A percentile compares a stretch with the other conserved stretches of the same genome.
Evolutionary conservation across 495 filamentous ascomycete genomes (phyloP).

Genomic region (Thermochaetoides thermophila): DNA sequence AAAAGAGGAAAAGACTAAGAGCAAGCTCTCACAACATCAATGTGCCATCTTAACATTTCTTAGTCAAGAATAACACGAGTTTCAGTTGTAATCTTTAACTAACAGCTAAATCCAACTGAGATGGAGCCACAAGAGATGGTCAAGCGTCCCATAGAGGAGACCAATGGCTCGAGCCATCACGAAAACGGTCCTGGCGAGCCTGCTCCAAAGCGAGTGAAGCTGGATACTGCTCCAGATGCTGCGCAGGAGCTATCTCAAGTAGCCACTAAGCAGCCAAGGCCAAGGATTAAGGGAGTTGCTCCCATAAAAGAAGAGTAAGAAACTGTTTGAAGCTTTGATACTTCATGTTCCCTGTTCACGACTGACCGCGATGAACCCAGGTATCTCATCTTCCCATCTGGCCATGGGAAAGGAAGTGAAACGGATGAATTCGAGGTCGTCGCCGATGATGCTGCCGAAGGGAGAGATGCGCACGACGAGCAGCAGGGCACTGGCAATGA

Average conservation of each 20-base stretch:
- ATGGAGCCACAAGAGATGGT: constrained; percentile 13
- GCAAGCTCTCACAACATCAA: no score
- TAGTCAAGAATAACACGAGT: no score
- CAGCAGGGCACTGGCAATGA: constrained; percentile 19
- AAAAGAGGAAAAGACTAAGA: no score
- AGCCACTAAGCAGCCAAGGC: constrained; percentile 9
- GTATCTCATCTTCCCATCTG: constrained; percentile 36
- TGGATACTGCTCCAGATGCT: constrained; percentile 21
- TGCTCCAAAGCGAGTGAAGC: constrained; percentile 43
- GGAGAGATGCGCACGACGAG: constrained; percentile 19
- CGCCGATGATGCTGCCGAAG: constrained; percentile 64
- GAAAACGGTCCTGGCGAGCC: constrained; percentile 21
- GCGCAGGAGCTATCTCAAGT: not conserved
- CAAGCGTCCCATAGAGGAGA: constrained; percentile 9
- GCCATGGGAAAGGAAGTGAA: constrained; percentile 6
- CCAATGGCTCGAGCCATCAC: constrained; percentile 1
- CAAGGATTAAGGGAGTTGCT: constrained; percentile 52
- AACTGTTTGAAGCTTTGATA: no score
- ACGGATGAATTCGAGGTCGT: constrained; percentile 11
- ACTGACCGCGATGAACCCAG: no score
- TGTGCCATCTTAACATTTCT: no score
- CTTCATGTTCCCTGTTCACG: no score
- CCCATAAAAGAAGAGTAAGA: constrained; percentile 68
- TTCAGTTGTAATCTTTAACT: no score
- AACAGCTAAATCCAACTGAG: not conserved